Conservation (phyloP, 768 basidiomycete genomes). For the Hypholoma fasciculare region DNA sequence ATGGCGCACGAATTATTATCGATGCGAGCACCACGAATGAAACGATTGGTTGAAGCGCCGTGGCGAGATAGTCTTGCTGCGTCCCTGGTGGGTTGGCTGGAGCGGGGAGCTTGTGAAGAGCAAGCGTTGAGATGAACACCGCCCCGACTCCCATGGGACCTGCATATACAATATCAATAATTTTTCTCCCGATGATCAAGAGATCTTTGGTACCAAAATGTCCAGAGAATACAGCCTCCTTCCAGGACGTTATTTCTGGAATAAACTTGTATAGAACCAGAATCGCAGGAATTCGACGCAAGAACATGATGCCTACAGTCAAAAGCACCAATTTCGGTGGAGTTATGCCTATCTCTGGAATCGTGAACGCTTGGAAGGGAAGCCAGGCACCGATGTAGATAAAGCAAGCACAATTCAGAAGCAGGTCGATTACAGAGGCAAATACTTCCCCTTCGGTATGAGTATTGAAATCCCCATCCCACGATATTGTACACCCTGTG, state of each 20-base stretch:
- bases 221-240: conserved; percentile 87
- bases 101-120: conserved; percentile 59
- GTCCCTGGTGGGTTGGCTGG: conserved; percentile 61
- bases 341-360: conserved; percentile 55
- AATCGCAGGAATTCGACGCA: conserved; percentile 83
- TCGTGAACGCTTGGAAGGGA: conserved; percentile 60
- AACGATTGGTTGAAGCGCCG: conserved; percentile 78
- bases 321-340: conserved; percentile 74
- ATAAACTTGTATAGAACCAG: conserved; percentile 79
- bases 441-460: conserved; percentile 87
- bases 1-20: conserved; percentile 71
- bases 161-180: conserved; percentile 16
- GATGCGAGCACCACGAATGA: conserved; percentile 87
- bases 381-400: conserved; percentile 90
- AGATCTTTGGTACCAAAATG: conserved; percentile 66
- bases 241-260: conserved; percentile 83
- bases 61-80: conserved; percentile 71
- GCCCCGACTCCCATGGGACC: conserved; percentile 91
- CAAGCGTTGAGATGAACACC: conserved; percentile 82
- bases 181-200: neutral
- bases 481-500: conserved; percentile 83
- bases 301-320: conserved; percentile 62
- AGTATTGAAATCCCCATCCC: conserved; percentile 83
- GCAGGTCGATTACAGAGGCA: conserved; percentile 86
- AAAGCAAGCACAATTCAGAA: conserved; percentile 81